A percentile compares a stretch with the other conserved stretches of the same genome.
These are phyloP conservation scores for Arthrobotrys pseudoclavata DNA, from an alignment of 2,329 filamentous ascomycete genomes.

Conservation along the genomic window DNA sequence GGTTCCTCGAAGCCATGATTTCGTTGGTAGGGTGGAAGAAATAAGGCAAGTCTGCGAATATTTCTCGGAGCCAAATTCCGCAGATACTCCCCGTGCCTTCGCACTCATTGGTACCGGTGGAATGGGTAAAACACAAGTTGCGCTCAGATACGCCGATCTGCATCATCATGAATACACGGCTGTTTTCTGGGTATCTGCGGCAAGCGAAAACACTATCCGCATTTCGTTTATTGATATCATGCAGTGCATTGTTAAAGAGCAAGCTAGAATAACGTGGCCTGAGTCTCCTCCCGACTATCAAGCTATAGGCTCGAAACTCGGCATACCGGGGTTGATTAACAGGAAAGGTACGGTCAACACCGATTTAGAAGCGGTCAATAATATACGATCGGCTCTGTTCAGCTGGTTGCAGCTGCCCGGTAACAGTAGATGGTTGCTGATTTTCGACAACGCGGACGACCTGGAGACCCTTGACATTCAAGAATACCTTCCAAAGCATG, in stretches of 20 bases:
- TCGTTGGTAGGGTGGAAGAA: too few species aligned
- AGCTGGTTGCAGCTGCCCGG: not conserved
- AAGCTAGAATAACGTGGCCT: constrained; percentile 11
- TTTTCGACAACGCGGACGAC: constrained; percentile 34
- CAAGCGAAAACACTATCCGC: constrained; percentile 22
- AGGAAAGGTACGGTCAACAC: not conserved
- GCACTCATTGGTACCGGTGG: too few species aligned
- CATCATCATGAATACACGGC: constrained; percentile 59
- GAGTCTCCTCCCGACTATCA: constrained; percentile 10
- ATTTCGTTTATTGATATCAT: constrained; percentile 18
- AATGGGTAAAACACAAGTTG: constrained; percentile 15
- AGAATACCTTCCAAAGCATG: constrained; percentile 31
- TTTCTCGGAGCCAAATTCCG: too few species aligned
- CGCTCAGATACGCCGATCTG: constrained; percentile 4
- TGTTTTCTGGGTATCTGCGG: constrained; percentile 62
- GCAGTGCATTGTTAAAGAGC: constrained; percentile 18
- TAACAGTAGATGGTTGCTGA: constrained; percentile 1
- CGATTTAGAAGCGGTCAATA: not conserved
- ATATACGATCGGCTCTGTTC: not conserved
- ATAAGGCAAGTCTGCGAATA: too few species aligned
- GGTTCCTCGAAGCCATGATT: too few species aligned
- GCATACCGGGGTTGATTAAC: not conserved
- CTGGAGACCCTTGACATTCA: constrained; percentile 22
- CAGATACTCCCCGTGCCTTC: too few species aligned
- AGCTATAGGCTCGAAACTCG: not conserved